Conservation (phyloP, 495 filamentous ascomycete genomes). For the Cetradonia linearis region DNA sequence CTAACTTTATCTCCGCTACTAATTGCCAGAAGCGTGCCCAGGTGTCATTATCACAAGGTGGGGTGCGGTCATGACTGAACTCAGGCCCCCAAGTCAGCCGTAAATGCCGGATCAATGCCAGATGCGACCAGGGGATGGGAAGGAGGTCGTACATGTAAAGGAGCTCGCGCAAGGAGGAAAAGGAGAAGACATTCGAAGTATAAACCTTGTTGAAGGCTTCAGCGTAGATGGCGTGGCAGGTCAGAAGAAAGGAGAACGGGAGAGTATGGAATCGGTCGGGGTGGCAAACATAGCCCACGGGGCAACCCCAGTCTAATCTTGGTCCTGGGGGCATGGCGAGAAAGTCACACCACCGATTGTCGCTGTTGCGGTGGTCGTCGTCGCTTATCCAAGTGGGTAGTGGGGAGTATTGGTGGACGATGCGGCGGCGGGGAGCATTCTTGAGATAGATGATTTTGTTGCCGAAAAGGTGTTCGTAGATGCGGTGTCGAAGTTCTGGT, state of each 20-base stretch:
- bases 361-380: too few species aligned
- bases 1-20: neutral
- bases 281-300: neutral
- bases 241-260: neutral
- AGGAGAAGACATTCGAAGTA: neutral
- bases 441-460: neutral
- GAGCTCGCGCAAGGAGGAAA: neutral
- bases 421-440: neutral
- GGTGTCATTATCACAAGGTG: neutral
- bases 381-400: neutral
- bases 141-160: neutral
- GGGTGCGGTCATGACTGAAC: neutral
- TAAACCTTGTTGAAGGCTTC: neutral
- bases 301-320: neutral
- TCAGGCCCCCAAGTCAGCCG: neutral
- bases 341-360: too few species aligned
- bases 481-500: neutral
- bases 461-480: neutral
- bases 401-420: neutral
- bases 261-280: neutral
- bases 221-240: neutral
- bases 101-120: neutral
- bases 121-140: neutral
- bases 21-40: neutral
- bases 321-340: neutral